phyloP scores from a whole-genome alignment of 257 asterid species.

The Solanum paucissectum region DNA sequence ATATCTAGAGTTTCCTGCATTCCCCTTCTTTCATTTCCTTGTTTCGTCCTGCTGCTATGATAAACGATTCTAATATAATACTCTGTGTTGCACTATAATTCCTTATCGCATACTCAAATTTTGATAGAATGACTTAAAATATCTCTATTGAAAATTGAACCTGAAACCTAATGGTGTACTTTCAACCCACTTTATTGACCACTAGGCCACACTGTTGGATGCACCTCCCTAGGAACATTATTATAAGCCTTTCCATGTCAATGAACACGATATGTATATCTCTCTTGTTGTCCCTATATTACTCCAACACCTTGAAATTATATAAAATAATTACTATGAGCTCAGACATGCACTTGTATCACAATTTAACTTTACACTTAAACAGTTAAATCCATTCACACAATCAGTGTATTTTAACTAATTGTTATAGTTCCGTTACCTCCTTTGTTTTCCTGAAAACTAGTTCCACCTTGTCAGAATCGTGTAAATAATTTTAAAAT shows the following conservation, averaged over 20 bases:
- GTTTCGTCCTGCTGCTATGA: background rate
- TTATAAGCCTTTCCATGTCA: background rate
- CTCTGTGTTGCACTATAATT: background rate
- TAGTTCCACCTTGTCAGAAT: background rate
- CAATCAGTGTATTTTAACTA: background rate
- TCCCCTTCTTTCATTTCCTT: background rate
- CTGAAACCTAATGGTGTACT: too few species aligned
- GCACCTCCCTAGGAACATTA: background rate
- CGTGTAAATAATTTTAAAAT: background rate
- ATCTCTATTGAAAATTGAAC: background rate
- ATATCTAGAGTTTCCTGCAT: background rate
- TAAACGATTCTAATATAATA: background rate
- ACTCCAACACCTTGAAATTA: background rate
- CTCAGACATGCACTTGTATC: background rate
- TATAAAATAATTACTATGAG: background rate
- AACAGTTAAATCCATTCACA: background rate
- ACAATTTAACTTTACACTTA: background rate
- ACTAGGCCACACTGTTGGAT: background rate
- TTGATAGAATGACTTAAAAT: background rate
- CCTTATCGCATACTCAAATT: background rate
- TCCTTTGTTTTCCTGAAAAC: background rate
- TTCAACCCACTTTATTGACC: too few species aligned
- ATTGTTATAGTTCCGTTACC: background rate
- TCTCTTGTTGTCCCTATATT: background rate
- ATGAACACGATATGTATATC: background rate